A percentile compares a stretch with the other conserved stretches of the same genome.
phyloP scores from a whole-genome alignment of 768 basidiomycete genomes.

The Tulasnella calospora region DNA sequence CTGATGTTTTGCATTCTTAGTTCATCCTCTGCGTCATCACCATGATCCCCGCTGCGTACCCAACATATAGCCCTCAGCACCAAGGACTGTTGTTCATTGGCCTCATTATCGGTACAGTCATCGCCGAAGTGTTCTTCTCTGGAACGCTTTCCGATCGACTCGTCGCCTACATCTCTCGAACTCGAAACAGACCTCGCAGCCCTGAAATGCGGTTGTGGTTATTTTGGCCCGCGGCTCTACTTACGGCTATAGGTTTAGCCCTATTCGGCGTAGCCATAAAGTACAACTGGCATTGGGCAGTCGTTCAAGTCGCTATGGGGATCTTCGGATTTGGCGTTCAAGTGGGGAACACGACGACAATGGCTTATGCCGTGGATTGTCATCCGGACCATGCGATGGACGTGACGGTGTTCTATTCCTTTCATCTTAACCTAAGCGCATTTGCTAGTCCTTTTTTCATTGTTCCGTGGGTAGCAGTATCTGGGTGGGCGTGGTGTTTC shows the following conservation, averaged over 20 bases:
- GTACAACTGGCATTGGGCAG: constrained; percentile 26
- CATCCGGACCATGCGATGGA: constrained; percentile 29
- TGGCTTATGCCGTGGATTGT: constrained; percentile 28
- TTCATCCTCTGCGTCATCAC: constrained; percentile 29
- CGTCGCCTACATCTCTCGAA: constrained; percentile 19
- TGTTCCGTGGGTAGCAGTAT: constrained; percentile 25
- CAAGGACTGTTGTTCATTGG: constrained; percentile 28
- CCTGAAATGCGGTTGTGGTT: constrained; percentile 29
- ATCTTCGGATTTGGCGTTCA: constrained; percentile 28
- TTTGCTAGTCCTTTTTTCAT: constrained; percentile 30
- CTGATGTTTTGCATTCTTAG: constrained; percentile 9
- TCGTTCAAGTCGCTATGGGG: constrained; percentile 12
- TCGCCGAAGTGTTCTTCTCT: constrained; percentile 27
- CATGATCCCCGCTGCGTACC: constrained; percentile 29
- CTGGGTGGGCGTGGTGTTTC: constrained; percentile 29
- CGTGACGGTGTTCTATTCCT: constrained; percentile 28
- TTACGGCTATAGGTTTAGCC: constrained; percentile 24
- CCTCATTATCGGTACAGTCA: constrained; percentile 28
- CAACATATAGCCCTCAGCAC: constrained; percentile 18
- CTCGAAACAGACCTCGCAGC: background rate
- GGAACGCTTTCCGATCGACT: constrained; percentile 28
- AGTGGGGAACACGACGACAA: constrained; percentile 27
- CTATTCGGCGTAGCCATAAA: constrained; percentile 25
- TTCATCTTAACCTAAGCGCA: constrained; percentile 28
- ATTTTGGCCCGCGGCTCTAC: constrained; percentile 24